Conservation (phyloP, 768 basidiomycete species). For the Serpula lacrymans region DNA sequence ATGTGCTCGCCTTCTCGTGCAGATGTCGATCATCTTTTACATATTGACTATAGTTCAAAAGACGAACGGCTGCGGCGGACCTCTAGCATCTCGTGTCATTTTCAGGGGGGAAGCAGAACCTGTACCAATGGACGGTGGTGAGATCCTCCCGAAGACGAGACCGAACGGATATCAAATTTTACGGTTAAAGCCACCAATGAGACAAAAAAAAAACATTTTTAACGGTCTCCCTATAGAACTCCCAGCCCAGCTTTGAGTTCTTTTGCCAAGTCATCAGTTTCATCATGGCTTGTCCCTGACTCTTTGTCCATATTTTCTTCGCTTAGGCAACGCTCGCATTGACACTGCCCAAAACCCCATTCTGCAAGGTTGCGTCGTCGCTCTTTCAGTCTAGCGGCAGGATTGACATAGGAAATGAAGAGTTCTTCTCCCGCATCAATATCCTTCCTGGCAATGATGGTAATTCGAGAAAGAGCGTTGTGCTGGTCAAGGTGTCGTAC, state of each 20-base stretch:
- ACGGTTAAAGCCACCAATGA: no score
- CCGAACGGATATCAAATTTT: no score
- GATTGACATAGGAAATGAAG: slow-evolving; percentile 75
- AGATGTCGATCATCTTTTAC: no score
- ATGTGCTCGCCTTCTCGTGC: no score
- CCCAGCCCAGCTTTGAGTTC: slow-evolving; percentile 67
- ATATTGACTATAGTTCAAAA: no score
- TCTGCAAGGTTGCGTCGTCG: slow-evolving; percentile 54
- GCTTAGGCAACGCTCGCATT: slow-evolving; percentile 61
- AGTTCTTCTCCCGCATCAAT: slow-evolving; percentile 76
- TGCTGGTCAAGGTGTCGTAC: slow-evolving; percentile 73
- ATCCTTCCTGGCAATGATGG: slow-evolving; percentile 60
- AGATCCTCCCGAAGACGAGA: no score
- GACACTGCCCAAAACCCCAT: slow-evolving; percentile 76
- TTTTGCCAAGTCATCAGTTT: slow-evolving; percentile 47
- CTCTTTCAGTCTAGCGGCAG: slow-evolving; percentile 31
- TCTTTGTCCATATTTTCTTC: slow-evolving; percentile 42
- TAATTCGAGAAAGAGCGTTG: slow-evolving; percentile 69
- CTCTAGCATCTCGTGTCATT: no score
- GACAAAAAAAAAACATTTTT: no score
- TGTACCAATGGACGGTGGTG: no score
- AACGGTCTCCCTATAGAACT: no score
- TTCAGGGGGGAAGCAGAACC: no score
- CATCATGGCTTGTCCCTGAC: slow-evolving; percentile 11
- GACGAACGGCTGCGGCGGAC: no score